These are phyloP conservation scores for Ricinus communis DNA, from an alignment of 345 rosid genomes.

Conservation along the genomic window DNA sequence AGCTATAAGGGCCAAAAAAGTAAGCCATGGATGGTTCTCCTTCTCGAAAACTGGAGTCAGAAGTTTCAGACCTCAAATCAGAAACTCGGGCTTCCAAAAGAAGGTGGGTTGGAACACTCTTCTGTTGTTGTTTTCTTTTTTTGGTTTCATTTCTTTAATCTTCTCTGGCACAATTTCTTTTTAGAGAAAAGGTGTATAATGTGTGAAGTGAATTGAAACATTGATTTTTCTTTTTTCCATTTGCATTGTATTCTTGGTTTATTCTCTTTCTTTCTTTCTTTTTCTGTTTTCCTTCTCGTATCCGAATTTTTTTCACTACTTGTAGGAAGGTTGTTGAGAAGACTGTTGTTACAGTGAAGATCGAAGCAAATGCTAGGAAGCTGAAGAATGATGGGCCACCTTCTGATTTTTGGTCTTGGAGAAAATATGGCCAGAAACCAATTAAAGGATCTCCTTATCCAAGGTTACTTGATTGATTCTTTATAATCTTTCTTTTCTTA, in stretches of 20 bases:
- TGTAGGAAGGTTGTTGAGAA: constrained; percentile 58
- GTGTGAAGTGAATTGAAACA: neutral
- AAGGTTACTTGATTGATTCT: constrained; percentile 32
- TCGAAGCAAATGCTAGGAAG: constrained; percentile 49
- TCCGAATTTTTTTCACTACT: neutral
- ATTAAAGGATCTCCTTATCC: constrained; percentile 75
- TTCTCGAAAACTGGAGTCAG: constrained; percentile 34
- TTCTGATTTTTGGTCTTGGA: constrained; percentile 78
- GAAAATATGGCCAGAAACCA: constrained; percentile 74
- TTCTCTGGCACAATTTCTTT: neutral
- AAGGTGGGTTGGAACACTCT: constrained; percentile 34
- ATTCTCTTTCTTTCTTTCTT: too few species aligned
- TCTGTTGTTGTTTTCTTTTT: neutral
- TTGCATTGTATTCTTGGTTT: neutral
- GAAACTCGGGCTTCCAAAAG: constrained; percentile 50
- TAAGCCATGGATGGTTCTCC: constrained; percentile 39
- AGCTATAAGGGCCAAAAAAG: neutral
- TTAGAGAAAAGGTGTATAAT: neutral
- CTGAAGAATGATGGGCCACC: constrained; percentile 62
- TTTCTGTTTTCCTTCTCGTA: too few species aligned
- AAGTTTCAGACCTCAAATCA: constrained; percentile 34
- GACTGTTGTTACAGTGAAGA: constrained; percentile 55
- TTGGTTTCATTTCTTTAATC: neutral
- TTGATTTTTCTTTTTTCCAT: neutral
- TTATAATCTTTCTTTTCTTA: neutral